These are phyloP conservation scores for Diplosphaera chodatii DNA, from an alignment of 139 green algal genomes.

Conservation along the genomic window DNA sequence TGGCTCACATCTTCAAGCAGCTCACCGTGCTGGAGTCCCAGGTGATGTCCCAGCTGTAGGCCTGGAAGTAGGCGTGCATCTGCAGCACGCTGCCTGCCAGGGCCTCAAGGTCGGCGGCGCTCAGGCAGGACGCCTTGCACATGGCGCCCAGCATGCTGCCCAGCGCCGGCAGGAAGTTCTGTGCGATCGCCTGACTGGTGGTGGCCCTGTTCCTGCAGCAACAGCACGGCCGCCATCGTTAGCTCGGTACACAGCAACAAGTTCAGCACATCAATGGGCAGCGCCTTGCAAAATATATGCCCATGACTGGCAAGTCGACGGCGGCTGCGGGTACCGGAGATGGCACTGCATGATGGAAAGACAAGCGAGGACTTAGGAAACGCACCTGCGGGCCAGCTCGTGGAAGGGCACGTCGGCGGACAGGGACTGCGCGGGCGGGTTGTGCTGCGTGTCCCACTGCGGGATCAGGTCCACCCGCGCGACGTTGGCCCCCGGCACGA, in stretches of 20 bases:
- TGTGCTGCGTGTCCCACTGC: conserved; percentile 11
- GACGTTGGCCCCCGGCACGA: not conserved
- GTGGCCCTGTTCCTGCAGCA: not conserved
- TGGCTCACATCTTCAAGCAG: no score
- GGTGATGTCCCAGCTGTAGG: conserved; percentile 7
- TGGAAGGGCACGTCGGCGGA: conserved; percentile 5
- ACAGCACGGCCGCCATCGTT: no score
- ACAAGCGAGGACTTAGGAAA: no score
- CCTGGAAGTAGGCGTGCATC: conserved; percentile 8
- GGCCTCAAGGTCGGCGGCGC: conserved; percentile 5
- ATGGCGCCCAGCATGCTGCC: conserved; percentile 5
- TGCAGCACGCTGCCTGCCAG: conserved; percentile 1
- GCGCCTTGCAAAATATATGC: no score
- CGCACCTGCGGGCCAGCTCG: not conserved
- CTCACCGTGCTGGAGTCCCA: conserved; percentile 4
- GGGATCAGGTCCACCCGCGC: conserved; percentile 7
- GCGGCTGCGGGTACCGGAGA: no score
- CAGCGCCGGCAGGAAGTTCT: conserved; percentile 10
- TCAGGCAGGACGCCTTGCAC: conserved; percentile 10
- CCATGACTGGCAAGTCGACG: no score
- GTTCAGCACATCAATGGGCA: no score
- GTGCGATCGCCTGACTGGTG: not conserved
- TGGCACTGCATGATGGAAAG: no score
- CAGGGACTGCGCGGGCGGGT: conserved; percentile 1
- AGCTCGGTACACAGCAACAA: no score